phyloP scores from a whole-genome alignment of 2,329 filamentous ascomycete species.

The Fusarium sulawesiense region DNA sequence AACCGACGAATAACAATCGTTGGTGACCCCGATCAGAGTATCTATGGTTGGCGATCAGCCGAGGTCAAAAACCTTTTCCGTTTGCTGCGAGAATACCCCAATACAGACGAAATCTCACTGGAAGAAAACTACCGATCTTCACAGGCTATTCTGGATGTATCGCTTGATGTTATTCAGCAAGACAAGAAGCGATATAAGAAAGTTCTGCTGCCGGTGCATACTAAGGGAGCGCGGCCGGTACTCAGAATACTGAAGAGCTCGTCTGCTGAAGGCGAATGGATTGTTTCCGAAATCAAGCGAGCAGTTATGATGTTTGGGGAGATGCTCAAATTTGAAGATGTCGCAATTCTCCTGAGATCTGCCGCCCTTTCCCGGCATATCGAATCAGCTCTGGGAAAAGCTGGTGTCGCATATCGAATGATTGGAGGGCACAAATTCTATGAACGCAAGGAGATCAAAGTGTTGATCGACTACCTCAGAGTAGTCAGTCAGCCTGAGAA shows the following conservation, averaged over 20 bases:
- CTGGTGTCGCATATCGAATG: conserved; percentile 90
- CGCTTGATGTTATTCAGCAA: conserved; percentile 89
- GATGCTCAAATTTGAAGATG: conserved; percentile 79
- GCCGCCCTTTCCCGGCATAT: conserved; percentile 86
- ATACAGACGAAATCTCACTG: conserved; percentile 83
- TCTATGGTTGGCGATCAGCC: conserved; percentile 94
- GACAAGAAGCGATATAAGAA: conserved; percentile 85
- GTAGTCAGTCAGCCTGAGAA: conserved; percentile 87
- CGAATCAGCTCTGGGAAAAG: conserved; percentile 82
- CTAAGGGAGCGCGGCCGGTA: conserved; percentile 81
- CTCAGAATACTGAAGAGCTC: conserved; percentile 79
- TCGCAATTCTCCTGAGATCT: conserved; percentile 88
- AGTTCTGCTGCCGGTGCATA: conserved; percentile 81
- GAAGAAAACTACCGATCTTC: conserved; percentile 97
- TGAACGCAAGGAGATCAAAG: conserved; percentile 88
- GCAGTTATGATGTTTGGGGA: conserved; percentile 76
- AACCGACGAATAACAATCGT: conserved; percentile 88
- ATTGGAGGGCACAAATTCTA: conserved; percentile 91
- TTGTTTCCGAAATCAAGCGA: conserved; percentile 84
- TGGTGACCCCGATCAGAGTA: conserved; percentile 96
- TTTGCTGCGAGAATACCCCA: conserved; percentile 79
- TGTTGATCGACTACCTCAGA: conserved; percentile 87
- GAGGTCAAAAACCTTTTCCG: conserved; percentile 89
- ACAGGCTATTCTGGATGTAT: conserved; percentile 81
- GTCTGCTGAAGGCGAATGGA: conserved; percentile 84